Conservation (phyloP, 805 yeast genomes). For the Metschnikowia amazonensis region DNA sequence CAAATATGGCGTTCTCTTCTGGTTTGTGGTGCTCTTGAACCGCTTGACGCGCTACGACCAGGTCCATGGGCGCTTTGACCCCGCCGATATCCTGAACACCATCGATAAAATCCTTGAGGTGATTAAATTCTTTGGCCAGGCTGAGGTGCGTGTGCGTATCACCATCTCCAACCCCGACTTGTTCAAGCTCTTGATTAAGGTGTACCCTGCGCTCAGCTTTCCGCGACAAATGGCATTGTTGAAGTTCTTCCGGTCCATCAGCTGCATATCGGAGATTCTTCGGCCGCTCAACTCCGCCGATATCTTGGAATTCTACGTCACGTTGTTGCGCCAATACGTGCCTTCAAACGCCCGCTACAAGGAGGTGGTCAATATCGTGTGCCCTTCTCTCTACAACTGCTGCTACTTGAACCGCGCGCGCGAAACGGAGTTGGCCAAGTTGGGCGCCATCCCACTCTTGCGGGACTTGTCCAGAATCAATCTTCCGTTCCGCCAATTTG, state of each 20-base stretch:
- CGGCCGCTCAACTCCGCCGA: constrained; percentile 36
- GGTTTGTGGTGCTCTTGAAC: constrained; percentile 40
- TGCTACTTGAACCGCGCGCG: constrained; percentile 45
- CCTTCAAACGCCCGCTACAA: constrained; percentile 31
- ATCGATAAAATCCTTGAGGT: constrained; percentile 36
- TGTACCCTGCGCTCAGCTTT: constrained; percentile 29
- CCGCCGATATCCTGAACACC: constrained; percentile 8
- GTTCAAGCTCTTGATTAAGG: constrained; percentile 40
- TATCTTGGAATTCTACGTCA: constrained; percentile 42
- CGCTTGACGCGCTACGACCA: constrained; percentile 23
- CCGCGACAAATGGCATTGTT: constrained; percentile 38
- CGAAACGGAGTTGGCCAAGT: constrained; percentile 43
- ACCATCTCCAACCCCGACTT: constrained; percentile 37
- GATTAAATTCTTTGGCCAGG: constrained; percentile 40
- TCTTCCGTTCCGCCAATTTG: constrained; percentile 48
- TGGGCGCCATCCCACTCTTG: constrained; percentile 47
- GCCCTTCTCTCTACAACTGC: constrained; percentile 50
- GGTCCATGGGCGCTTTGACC: not conserved
- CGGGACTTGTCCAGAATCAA: constrained; percentile 37
- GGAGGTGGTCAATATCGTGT: constrained; percentile 41
- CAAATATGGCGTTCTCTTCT: constrained; percentile 40
- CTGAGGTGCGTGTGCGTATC: constrained; percentile 43
- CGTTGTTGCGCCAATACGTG: constrained; percentile 24
- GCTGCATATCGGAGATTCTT: constrained; percentile 33
- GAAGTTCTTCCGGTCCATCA: constrained; percentile 43